Conservation (phyloP, 2,329 filamentous ascomycete species). For the Cercospora brassicicola region DNA sequence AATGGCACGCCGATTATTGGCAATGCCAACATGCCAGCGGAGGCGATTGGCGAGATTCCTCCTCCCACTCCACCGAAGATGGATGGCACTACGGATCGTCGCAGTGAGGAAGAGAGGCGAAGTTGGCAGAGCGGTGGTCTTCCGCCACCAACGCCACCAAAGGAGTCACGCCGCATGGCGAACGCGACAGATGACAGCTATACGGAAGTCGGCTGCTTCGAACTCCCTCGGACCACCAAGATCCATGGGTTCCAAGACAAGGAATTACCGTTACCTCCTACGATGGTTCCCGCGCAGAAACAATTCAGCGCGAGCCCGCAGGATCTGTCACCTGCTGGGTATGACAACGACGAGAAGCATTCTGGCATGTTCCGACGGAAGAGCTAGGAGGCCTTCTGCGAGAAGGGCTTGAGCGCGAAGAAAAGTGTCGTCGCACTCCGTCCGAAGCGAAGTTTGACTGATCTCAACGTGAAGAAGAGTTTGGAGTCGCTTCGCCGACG, state of each 20-base stretch:
- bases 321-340: slow-evolving; percentile 11
- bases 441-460: neutral
- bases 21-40: slow-evolving; percentile 31
- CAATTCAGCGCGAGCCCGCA: slow-evolving; percentile 28
- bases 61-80: slow-evolving; percentile 38
- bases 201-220: neutral
- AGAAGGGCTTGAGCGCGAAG: neutral
- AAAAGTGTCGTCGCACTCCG: neutral
- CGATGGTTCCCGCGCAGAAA: slow-evolving; percentile 20
- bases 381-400: neutral
- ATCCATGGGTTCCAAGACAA: slow-evolving; percentile 29
- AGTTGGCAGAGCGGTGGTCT: slow-evolving; percentile 29
- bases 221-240: slow-evolving; percentile 8
- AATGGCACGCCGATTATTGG: slow-evolving; percentile 24
- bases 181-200: slow-evolving; percentile 11
- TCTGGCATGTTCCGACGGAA: neutral
- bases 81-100: slow-evolving; percentile 27
- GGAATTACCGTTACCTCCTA: slow-evolving; percentile 30
- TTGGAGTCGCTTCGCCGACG: slow-evolving; percentile 10
- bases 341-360: neutral
- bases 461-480: slow-evolving; percentile 11
- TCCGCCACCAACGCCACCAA: slow-evolving; percentile 50
- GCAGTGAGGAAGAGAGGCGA: slow-evolving; percentile 25
- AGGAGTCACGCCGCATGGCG: slow-evolving; percentile 32
- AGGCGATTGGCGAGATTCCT: slow-evolving; percentile 34